Evolutionary conservation across 352 stramenopile genomes (phyloP).

Genomic region (Phytophthora pistaciae): DNA sequence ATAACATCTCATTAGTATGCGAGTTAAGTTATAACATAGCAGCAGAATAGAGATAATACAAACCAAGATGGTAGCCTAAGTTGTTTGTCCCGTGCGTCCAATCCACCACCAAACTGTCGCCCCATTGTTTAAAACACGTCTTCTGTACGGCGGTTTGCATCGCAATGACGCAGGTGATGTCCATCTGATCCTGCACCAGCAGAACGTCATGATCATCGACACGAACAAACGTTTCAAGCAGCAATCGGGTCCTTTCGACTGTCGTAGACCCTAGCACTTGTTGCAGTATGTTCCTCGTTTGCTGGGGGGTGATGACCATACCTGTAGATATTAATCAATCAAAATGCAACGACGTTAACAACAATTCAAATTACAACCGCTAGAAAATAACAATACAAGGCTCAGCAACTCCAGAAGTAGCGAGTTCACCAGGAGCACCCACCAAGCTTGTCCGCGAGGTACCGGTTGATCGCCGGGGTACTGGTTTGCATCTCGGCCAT

Average conservation of each 20-base stretch:
- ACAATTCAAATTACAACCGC: neutral
- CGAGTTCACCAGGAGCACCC: neutral
- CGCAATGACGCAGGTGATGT: slow-evolving; percentile 5
- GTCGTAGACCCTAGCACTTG: neutral
- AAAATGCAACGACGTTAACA: neutral
- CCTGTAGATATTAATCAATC: neutral
- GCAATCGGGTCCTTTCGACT: neutral
- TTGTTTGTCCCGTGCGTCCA: slow-evolving; percentile 25
- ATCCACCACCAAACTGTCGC: slow-evolving; percentile 11
- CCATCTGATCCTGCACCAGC: slow-evolving; percentile 15
- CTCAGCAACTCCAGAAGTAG: neutral
- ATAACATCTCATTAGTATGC: slow-evolving; percentile 4
- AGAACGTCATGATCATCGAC: slow-evolving; percentile 12
- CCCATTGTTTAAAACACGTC: slow-evolving; percentile 6
- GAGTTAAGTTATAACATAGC: neutral
- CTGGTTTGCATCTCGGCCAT: neutral
- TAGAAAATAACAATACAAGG: no score
- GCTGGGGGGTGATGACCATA: neutral
- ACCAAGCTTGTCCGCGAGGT: neutral
- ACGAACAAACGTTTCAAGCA: slow-evolving; percentile 10
- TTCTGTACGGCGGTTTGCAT: slow-evolving; percentile 15
- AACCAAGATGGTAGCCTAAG: slow-evolving; percentile 12
- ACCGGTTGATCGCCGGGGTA: neutral
- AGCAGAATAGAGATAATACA: neutral
- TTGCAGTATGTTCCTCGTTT: neutral